Percentiles rank a stretch among this genome's conserved stretches.
Conservation (phyloP, 495 filamentous ascomycete genomes). For the Penicillium lividum region DNA sequence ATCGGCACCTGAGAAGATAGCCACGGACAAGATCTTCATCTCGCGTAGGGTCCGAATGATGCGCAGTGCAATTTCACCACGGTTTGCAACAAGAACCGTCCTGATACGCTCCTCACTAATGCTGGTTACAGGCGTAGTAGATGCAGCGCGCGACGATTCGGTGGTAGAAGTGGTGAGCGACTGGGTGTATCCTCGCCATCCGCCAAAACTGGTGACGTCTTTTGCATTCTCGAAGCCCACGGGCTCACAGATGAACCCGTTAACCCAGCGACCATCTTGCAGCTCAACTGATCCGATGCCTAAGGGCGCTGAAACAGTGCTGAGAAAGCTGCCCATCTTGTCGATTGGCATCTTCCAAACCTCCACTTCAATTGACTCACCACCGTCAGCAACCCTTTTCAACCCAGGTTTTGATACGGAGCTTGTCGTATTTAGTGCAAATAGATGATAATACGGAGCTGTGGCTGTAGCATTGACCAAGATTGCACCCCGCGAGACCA, state of each 20-base stretch:
- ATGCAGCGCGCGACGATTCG: conserved; percentile 5
- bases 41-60: conserved; percentile 37
- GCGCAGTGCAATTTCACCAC: conserved; percentile 55
- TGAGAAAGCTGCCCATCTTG: conserved; percentile 18
- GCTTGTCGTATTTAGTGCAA: conserved; percentile 1
- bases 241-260: conserved; percentile 22
- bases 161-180: conserved; percentile 5
- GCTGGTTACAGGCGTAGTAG: conserved; percentile 10
- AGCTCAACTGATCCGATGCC: conserved; percentile 22
- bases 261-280: conserved; percentile 19
- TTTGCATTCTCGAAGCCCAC: conserved; percentile 12
- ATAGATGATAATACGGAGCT: conserved; percentile 13
- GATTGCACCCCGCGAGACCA: conserved; percentile 32
- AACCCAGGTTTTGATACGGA: conserved; percentile 26
- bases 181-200: conserved; percentile 18
- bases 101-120: conserved; percentile 9
- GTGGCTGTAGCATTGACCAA: conserved; percentile 15
- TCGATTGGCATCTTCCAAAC: conserved; percentile 18
- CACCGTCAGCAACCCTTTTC: conserved; percentile 43
- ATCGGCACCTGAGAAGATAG: conserved; percentile 46
- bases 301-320: conserved; percentile 16
- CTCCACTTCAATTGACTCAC: conserved; percentile 30
- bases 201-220: conserved; percentile 19
- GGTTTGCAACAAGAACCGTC: conserved; percentile 41
- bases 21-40: conserved; percentile 45